phyloP scores from a whole-genome alignment of 164 flowering plant genomes.

The Piper longum region DNA sequence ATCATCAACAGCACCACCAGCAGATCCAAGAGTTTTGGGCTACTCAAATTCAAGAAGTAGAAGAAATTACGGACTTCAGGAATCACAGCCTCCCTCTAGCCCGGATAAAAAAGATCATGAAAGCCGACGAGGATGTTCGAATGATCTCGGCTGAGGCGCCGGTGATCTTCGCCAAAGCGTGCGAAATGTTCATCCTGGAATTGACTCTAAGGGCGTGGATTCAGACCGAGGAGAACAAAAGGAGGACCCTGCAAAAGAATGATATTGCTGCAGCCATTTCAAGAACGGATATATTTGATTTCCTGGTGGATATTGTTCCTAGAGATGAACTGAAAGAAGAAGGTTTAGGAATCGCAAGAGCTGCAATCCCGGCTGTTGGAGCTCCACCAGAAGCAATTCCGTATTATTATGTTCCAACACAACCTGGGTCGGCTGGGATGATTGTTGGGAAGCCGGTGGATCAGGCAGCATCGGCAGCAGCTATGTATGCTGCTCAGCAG shows the following conservation, averaged over 20 bases:
- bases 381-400: slow-evolving; percentile 10
- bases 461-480: slow-evolving; percentile 6
- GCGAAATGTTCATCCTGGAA: slow-evolving; percentile 15
- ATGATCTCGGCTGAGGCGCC: slow-evolving; percentile 16
- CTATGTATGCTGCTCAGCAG: slow-evolving; percentile 3
- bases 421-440: slow-evolving; percentile 4
- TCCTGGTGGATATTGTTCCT: slow-evolving; percentile 14
- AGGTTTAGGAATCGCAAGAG: slow-evolving; percentile 9
- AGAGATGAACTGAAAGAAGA: slow-evolving; percentile 15
- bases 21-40: slow-evolving; percentile 13
- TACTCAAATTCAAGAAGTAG: slow-evolving; percentile 12
- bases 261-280: slow-evolving; percentile 16
- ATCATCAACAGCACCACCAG: slow-evolving; percentile 12
- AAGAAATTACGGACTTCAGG: slow-evolving; percentile 12
- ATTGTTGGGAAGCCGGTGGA: slow-evolving; percentile 10
- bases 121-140: slow-evolving; percentile 15
- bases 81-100: slow-evolving; percentile 15
- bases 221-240: slow-evolving; percentile 15
- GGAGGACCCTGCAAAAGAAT: slow-evolving; percentile 12
- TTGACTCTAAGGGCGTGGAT: slow-evolving; percentile 12
- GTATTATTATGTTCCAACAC: slow-evolving; percentile 2
- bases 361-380: slow-evolving; percentile 10
- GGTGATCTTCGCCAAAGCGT: slow-evolving; percentile 12
- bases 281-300: slow-evolving; percentile 14
- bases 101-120: slow-evolving; percentile 16